Conservation (phyloP, 148 eudicot genomes). For the Rheum nobile region DNA sequence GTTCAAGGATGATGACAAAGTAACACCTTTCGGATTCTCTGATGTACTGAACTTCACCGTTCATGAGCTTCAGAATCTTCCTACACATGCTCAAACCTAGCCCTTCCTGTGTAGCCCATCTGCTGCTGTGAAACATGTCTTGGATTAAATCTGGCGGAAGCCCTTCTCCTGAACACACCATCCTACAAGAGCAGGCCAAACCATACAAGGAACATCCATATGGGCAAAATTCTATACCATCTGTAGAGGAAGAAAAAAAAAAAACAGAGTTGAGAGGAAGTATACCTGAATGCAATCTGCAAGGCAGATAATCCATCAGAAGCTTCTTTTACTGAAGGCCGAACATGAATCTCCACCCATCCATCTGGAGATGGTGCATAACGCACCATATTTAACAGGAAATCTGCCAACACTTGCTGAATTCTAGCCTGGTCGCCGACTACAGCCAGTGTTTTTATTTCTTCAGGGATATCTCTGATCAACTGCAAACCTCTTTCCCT, state of each 20-base stretch:
- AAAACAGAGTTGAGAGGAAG: background rate
- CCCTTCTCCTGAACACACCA: constrained; percentile 85
- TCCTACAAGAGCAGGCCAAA: constrained; percentile 33
- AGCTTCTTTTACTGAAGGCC: constrained; percentile 52
- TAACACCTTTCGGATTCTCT: constrained; percentile 85
- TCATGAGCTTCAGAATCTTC: constrained; percentile 72
- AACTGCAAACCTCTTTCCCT: constrained; percentile 72
- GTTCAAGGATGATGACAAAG: constrained; percentile 63
- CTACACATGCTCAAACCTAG: constrained; percentile 81
- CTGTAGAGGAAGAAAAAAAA: background rate
- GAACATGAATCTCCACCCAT: constrained; percentile 83
- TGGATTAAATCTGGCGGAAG: constrained; percentile 77
- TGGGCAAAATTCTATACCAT: background rate
- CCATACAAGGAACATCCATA: constrained; percentile 6
- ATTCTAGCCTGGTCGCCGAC: constrained; percentile 78
- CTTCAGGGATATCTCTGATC: constrained; percentile 85
- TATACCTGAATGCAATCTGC: constrained; percentile 74
- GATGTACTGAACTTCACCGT: constrained; percentile 83
- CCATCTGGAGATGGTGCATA: constrained; percentile 86
- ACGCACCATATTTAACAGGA: constrained; percentile 68
- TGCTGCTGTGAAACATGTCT: constrained; percentile 79
- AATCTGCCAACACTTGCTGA: constrained; percentile 74
- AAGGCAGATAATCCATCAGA: constrained; percentile 31
- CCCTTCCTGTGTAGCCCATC: constrained; percentile 85
- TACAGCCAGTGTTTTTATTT: constrained; percentile 57